These are phyloP conservation scores for Albugo laibachii DNA, from an alignment of 352 stramenopile genomes.

Conservation along the genomic window DNA sequence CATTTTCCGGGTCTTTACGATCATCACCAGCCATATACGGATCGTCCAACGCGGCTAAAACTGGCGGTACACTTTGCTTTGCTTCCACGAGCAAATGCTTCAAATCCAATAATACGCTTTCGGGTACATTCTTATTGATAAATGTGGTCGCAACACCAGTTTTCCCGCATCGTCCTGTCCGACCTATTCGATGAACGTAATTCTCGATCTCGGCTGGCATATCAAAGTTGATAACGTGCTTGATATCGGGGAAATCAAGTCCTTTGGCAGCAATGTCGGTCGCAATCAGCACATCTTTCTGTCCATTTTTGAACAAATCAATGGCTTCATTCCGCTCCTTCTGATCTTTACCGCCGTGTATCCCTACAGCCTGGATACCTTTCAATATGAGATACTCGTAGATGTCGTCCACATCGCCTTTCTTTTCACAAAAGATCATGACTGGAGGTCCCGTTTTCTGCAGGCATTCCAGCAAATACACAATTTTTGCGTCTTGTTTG, in stretches of 20 bases:
- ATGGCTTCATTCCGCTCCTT: slow-evolving; percentile 95
- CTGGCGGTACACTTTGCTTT: slow-evolving; percentile 94
- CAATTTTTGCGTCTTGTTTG: slow-evolving; percentile 97
- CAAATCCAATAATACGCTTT: slow-evolving; percentile 94
- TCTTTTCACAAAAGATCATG: slow-evolving; percentile 95
- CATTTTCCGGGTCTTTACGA: slow-evolving; percentile 20
- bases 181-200: slow-evolving; percentile 98
- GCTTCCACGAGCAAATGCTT: slow-evolving; percentile 98
- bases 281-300: slow-evolving; percentile 95
- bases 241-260: slow-evolving; percentile 97
- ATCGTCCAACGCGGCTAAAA: slow-evolving; percentile 95
- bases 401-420: slow-evolving; percentile 97
- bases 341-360: slow-evolving; percentile 97
- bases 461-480: slow-evolving; percentile 96
- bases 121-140: slow-evolving; percentile 93
- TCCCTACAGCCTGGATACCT: slow-evolving; percentile 85
- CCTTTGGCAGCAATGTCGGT: slow-evolving; percentile 97
- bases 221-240: slow-evolving; percentile 99
- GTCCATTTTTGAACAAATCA: slow-evolving; percentile 81
- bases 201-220: slow-evolving; percentile 99
- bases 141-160: slow-evolving; percentile 97
- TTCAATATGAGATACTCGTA: slow-evolving; percentile 98
- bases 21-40: slow-evolving; percentile 70
- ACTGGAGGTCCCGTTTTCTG: slow-evolving; percentile 97
- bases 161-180: slow-evolving; percentile 95